Evolutionary conservation across 768 basidiomycete genomes (phyloP).

Genomic region (Lactifluus rugatus): DNA sequence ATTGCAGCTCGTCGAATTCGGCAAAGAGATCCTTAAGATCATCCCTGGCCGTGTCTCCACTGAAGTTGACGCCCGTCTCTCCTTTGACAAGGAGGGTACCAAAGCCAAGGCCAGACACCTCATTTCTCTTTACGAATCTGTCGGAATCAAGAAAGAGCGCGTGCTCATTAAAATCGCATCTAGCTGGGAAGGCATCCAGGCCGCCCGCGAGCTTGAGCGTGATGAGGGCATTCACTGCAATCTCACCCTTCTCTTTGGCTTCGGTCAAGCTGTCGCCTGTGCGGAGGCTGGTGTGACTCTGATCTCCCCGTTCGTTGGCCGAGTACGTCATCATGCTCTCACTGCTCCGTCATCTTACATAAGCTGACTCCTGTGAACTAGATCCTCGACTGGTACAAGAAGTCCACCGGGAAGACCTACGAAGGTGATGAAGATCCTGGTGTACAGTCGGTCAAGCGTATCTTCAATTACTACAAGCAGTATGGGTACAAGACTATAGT

Average conservation of each 20-base stretch:
- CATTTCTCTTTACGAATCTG: slow-evolving; percentile 88
- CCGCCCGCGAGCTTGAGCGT: slow-evolving; percentile 88
- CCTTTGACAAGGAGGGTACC: slow-evolving; percentile 89
- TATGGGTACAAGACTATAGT: slow-evolving; percentile 98
- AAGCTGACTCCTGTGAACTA: slow-evolving; percentile 26
- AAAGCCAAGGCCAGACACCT: slow-evolving; percentile 86
- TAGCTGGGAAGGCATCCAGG: slow-evolving; percentile 99
- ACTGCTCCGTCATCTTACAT: background rate
- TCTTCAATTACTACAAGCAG: slow-evolving; percentile 99
- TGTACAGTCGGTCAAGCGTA: slow-evolving; percentile 90
- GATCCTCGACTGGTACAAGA: slow-evolving; percentile 99
- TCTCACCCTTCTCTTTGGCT: slow-evolving; percentile 97
- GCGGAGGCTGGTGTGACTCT: slow-evolving; percentile 97
- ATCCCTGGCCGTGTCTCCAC: slow-evolving; percentile 99
- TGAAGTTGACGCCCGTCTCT: slow-evolving; percentile 96
- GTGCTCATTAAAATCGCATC: slow-evolving; percentile 99
- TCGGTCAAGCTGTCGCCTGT: slow-evolving; percentile 96
- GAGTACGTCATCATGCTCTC: slow-evolving; percentile 43
- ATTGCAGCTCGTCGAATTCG: slow-evolving; percentile 88
- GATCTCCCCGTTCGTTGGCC: slow-evolving; percentile 98
- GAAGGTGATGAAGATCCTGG: slow-evolving; percentile 91
- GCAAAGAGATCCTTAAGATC: slow-evolving; percentile 87
- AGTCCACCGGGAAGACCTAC: slow-evolving; percentile 71
- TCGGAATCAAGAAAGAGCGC: slow-evolving; percentile 89
- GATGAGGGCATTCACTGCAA: slow-evolving; percentile 97